Evolutionary conservation across 768 basidiomycete genomes (phyloP).

Genomic region (Mycena crocata): DNA sequence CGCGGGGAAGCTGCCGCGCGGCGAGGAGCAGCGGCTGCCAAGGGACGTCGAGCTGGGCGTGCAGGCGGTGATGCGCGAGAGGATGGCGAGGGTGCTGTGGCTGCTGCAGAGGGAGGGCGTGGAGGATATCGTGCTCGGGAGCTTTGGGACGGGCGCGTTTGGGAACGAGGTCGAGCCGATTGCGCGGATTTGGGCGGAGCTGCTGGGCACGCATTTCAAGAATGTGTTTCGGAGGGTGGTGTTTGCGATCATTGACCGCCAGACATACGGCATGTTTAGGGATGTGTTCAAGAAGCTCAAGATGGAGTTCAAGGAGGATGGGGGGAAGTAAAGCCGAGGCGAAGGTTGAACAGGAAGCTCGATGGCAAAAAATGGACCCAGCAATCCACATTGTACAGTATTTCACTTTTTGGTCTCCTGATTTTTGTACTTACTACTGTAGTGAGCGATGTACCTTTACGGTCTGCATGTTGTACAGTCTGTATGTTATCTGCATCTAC

Average conservation of each 20-base stretch:
- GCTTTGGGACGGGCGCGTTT: constrained; percentile 85
- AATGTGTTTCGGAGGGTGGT: constrained; percentile 69
- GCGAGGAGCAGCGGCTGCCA: constrained; percentile 18
- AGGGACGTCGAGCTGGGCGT: constrained; percentile 54
- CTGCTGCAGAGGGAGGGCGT: constrained; percentile 72
- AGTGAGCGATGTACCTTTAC: too few relatives aligned
- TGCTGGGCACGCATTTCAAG: constrained; percentile 67
- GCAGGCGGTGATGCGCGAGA: constrained; percentile 68
- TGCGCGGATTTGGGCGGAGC: constrained; percentile 72
- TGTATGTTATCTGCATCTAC: too few relatives aligned
- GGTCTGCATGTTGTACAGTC: too few relatives aligned
- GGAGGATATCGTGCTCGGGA: constrained; percentile 72
- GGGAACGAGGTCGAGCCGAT: constrained; percentile 68
- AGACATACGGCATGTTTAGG: constrained; percentile 51
- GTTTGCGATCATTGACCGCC: constrained; percentile 71
- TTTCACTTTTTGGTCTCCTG: too few relatives aligned
- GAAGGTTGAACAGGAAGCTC: too few relatives aligned
- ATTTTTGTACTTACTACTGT: too few relatives aligned
- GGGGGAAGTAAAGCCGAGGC: not conserved
- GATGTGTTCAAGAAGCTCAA: constrained; percentile 26
- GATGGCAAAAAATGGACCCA: too few relatives aligned
- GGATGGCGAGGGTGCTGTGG: constrained; percentile 75
- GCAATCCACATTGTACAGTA: too few relatives aligned
- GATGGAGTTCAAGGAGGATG: not conserved
- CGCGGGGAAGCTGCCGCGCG: not conserved